Evolutionary conservation across 164 flowering plant species (phyloP).

Genomic region (Protea cynaroides): DNA sequence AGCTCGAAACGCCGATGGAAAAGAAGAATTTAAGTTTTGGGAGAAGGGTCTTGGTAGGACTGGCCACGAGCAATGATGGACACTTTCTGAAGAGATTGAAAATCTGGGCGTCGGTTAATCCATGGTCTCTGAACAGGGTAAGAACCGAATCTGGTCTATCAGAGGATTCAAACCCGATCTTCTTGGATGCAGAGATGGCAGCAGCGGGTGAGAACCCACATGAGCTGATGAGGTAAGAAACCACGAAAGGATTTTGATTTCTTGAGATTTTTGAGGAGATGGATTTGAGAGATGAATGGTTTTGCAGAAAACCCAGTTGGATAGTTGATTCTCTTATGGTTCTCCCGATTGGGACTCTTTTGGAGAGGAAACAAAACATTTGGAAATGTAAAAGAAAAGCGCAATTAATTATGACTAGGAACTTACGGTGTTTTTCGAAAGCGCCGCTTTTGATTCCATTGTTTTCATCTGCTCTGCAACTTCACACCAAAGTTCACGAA

Average conservation of each 20-base stretch:
- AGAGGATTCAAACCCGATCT: not conserved
- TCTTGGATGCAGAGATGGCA: not conserved
- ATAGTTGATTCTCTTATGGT: no score
- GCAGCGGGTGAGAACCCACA: not conserved
- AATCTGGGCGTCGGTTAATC: not conserved
- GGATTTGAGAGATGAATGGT: no score
- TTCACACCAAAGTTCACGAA: no score
- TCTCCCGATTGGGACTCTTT: no score
- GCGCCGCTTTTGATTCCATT: no score
- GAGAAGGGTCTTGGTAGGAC: not conserved
- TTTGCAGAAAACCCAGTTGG: no score
- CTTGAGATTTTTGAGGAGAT: no score
- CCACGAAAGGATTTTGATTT: not conserved
- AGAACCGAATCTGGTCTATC: not conserved
- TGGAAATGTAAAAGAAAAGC: no score
- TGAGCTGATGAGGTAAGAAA: not conserved
- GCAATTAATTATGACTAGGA: no score
- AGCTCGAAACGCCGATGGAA: not conserved
- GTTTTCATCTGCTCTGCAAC: no score
- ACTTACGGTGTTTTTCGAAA: no score
- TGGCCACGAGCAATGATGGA: not conserved
- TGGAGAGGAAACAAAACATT: no score
- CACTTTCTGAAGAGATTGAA: not conserved
- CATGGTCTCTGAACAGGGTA: not conserved
- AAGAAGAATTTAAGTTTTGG: not conserved